phyloP scores from a whole-genome alignment of 371 early-diverging fungal genomes.

The Apophysomyces sp. region DNA sequence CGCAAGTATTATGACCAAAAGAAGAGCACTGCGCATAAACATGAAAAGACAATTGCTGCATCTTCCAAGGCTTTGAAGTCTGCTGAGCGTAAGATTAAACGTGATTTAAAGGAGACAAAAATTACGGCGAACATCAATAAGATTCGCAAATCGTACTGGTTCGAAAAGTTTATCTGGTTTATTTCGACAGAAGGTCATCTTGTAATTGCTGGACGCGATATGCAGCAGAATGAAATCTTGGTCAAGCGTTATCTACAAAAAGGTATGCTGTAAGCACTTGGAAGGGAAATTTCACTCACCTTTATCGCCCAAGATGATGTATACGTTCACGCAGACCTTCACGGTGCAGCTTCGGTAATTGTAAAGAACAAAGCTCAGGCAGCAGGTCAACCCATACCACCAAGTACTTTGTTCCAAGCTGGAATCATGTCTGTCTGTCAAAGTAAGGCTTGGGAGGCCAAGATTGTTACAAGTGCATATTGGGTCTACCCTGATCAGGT shows the following conservation, averaged over 20 bases:
- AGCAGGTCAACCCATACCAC: constrained; percentile 74
- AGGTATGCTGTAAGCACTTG: constrained; percentile 17
- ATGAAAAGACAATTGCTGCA: constrained; percentile 87
- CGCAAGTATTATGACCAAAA: constrained; percentile 86
- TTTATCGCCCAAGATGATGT: constrained; percentile 65
- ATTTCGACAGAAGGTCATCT: constrained; percentile 93
- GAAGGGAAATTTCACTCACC: background rate
- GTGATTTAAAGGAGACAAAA: constrained; percentile 75
- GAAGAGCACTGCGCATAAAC: constrained; percentile 80
- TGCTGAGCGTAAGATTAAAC: constrained; percentile 86
- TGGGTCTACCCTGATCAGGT: constrained; percentile 93
- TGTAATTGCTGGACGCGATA: constrained; percentile 96
- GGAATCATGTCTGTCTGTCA: constrained; percentile 96
- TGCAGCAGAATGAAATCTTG: constrained; percentile 97
- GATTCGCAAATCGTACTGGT: constrained; percentile 96
- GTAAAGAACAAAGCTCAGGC: constrained; percentile 82
- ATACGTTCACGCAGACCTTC: constrained; percentile 97
- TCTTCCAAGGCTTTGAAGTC: constrained; percentile 70
- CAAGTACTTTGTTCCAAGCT: constrained; percentile 92
- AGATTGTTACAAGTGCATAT: constrained; percentile 94
- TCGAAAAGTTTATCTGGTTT: constrained; percentile 99
- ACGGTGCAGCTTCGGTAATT: constrained; percentile 94
- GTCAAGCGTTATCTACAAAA: constrained; percentile 83
- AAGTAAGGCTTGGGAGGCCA: constrained; percentile 98
- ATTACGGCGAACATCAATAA: constrained; percentile 77